phyloP scores from a whole-genome alignment of 768 basidiomycete species.

The Leucocoprinus leucothites region DNA sequence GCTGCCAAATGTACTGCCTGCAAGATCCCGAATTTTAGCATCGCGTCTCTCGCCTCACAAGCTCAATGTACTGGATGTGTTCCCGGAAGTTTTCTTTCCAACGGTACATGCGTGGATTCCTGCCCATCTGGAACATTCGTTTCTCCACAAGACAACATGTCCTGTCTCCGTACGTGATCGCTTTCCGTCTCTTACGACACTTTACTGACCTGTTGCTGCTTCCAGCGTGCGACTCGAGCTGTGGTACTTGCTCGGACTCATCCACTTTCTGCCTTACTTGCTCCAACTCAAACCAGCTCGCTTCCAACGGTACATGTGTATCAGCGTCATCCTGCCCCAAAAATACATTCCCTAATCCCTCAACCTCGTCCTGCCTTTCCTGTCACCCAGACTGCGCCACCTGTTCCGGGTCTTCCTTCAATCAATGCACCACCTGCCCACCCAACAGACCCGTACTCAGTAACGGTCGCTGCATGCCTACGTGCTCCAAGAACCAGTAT shows the following conservation, averaged over 20 bases:
- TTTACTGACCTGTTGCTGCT: neutral
- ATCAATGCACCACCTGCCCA: slow-evolving; percentile 73
- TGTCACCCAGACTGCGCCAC: slow-evolving; percentile 84
- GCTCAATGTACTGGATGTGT: slow-evolving; percentile 77
- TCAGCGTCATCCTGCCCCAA: slow-evolving; percentile 57
- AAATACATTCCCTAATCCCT: slow-evolving; percentile 61
- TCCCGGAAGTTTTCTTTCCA: slow-evolving; percentile 70
- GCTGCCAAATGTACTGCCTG: slow-evolving; percentile 77
- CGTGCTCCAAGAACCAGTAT: slow-evolving; percentile 67
- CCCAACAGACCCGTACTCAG: slow-evolving; percentile 65
- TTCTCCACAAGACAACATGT: slow-evolving; percentile 67
- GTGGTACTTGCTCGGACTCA: slow-evolving; percentile 64
- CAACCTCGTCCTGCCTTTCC: slow-evolving; percentile 59
- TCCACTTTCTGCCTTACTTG: slow-evolving; percentile 75
- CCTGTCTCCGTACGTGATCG: slow-evolving; percentile 53
- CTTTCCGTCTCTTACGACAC: neutral
- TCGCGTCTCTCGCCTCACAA: slow-evolving; percentile 59
- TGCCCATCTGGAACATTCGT: slow-evolving; percentile 77
- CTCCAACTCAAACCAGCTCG: slow-evolving; percentile 53
- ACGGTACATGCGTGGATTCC: slow-evolving; percentile 62
- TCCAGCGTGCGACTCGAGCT: slow-evolving; percentile 68
- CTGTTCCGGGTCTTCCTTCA: slow-evolving; percentile 70
- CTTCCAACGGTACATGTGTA: slow-evolving; percentile 70
- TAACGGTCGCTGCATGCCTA: slow-evolving; percentile 73
- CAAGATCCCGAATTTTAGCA: slow-evolving; percentile 65